Base-by-base conservation (phyloP, 2,329 filamentous ascomycete genomes). In the Fusarium brevicatenulatum region DNA sequence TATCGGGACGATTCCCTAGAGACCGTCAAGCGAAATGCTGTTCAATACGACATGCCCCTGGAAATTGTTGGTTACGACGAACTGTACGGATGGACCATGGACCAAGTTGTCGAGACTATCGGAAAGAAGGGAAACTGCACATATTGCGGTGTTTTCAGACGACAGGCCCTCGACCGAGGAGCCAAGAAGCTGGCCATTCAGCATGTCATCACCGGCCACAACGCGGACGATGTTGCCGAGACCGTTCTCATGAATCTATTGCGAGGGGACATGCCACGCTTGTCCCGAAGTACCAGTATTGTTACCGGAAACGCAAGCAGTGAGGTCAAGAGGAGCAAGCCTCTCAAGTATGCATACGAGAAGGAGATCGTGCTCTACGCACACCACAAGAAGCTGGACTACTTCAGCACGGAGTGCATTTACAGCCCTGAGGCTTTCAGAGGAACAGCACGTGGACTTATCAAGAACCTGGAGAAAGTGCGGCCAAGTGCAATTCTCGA, bases 41-140 rank as follows among this genome's bases (percentile, higher is more conserved):
- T 89, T 18, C 95, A 98, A 82, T 98, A 98, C 83, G 91, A 92
- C 3, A 97, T 99, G 92, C 91, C 93, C 1, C 85, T 99, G 54
- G 93, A 94, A 76, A 97, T 99, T 63, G 90, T 99, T 55, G 95
- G 95, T 55, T 99, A 99, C 78, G 92, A 92, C 60, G 93, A 98
- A 78, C 86, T 99, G 15, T 99, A 99, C 81, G 96, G 95, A 13
- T 99, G 96, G 96, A 98, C 95, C 2, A 99, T 99, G 96, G 96
- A 99, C 79, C 94, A 98, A 79, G 96, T 99, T 15, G 97, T 99
- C 8, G 93, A 95, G 78, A 94, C 95, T 53, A 93, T 99, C 56
- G 96, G 96, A 19, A 98, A 98, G 85, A 98, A 98, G 82, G 95
- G 95, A 36, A 99, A 99, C 82, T 99, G 96, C 87, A 99, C 97